Evolutionary conservation across 805 yeast species (phyloP).

Genomic region (Kurtzmaniella cleridarum): DNA sequence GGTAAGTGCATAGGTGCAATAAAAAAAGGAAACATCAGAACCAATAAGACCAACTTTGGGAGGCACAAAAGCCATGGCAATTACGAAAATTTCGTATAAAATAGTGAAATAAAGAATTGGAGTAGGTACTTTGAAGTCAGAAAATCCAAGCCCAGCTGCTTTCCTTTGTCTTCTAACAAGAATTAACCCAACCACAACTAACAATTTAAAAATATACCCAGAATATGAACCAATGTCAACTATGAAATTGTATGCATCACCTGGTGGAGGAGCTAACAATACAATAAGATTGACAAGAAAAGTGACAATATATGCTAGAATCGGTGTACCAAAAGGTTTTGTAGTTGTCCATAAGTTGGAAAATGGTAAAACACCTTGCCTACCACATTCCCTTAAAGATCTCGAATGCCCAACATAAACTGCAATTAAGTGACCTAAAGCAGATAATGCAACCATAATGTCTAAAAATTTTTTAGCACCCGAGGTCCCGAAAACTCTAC

Average conservation of each 20-base stretch:
- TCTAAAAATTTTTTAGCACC: constrained; percentile 19
- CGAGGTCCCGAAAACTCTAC: constrained; percentile 24
- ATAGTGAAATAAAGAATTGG: constrained; percentile 28
- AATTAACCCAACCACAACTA: constrained; percentile 22
- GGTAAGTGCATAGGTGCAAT: constrained; percentile 36
- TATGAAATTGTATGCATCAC: constrained; percentile 28
- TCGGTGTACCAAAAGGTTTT: constrained; percentile 27
- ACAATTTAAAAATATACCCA: constrained; percentile 21
- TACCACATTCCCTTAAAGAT: constrained; percentile 26
- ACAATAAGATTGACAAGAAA: constrained; percentile 21
- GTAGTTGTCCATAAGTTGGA: constrained; percentile 23
- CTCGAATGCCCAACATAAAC: constrained; percentile 25
- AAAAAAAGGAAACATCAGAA: constrained; percentile 38
- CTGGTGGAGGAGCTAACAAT: constrained; percentile 28
- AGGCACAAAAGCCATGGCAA: constrained; percentile 39
- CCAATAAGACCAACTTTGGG: constrained; percentile 35
- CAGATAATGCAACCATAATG: constrained; percentile 25
- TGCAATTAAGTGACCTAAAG: constrained; percentile 25
- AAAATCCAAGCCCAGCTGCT: constrained; percentile 25
- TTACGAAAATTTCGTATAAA: constrained; percentile 30
- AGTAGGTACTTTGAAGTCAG: constrained; percentile 28
- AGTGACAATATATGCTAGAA: constrained; percentile 19
- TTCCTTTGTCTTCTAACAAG: constrained; percentile 25
- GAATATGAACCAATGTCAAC: constrained; percentile 27
- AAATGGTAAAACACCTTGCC: constrained; percentile 29